phyloP scores from a whole-genome alignment of 1,284 basidiomycete genomes.

The Trichosporon sp. region DNA sequence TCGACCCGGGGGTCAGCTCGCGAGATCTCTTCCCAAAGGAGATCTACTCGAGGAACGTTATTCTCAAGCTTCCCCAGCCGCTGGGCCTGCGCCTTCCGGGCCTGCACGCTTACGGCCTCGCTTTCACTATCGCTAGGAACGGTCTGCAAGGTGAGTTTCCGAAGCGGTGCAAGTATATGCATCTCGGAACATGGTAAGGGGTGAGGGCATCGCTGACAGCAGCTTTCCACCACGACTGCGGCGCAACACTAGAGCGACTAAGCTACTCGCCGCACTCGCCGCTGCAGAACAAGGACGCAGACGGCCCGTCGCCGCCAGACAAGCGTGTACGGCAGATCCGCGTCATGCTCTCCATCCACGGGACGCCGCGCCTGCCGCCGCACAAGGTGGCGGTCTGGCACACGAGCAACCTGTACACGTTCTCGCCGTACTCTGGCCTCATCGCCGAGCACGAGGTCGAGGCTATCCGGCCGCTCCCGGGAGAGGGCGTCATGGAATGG shows the following conservation, averaged over 20 bases:
- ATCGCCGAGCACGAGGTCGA: constrained; percentile 47
- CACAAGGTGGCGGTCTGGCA: constrained; percentile 42
- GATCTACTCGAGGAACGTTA: constrained; percentile 39
- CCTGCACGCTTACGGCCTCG: constrained; percentile 39
- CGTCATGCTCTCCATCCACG: constrained; percentile 36
- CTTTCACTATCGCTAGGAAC: constrained; percentile 41
- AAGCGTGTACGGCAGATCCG: constrained; percentile 39
- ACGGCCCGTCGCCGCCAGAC: constrained; percentile 8
- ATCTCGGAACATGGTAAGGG: not conserved
- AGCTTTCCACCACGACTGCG: constrained; percentile 45
- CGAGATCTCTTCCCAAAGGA: constrained; percentile 39
- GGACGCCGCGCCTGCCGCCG: constrained; percentile 38
- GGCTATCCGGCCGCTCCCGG: constrained; percentile 46
- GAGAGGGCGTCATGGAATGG: constrained; percentile 47
- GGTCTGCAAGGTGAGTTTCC: constrained; percentile 44
- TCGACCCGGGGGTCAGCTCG: constrained; percentile 25
- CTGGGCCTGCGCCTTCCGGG: constrained; percentile 44
- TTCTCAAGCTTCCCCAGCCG: constrained; percentile 40
- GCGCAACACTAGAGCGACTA: constrained; percentile 38
- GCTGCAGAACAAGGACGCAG: not conserved
- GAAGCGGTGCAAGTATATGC: too few relatives aligned
- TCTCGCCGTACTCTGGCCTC: constrained; percentile 46
- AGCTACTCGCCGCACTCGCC: constrained; percentile 32
- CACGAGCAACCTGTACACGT: constrained; percentile 46
- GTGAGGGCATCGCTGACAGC: constrained; percentile 7